These are phyloP conservation scores for Coemansia sp. DNA, from an alignment of 192 early-diverging fungal species.

Conservation along the genomic window DNA sequence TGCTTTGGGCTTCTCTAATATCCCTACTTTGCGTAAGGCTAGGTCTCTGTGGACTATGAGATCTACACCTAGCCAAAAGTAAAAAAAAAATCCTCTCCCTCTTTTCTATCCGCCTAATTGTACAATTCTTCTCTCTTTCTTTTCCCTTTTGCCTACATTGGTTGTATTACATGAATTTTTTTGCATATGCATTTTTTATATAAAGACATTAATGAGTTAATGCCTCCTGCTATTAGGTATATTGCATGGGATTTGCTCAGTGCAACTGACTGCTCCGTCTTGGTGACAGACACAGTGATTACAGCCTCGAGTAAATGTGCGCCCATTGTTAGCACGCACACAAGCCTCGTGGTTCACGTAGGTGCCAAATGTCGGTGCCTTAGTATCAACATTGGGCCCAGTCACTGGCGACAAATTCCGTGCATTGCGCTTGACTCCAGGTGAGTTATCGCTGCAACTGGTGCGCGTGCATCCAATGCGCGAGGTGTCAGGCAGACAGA, in stretches of 20 bases:
- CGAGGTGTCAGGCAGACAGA: constrained; percentile 43
- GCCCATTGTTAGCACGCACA: constrained; percentile 25
- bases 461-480: constrained; percentile 30
- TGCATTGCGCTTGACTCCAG: constrained; percentile 1
- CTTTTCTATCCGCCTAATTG: not conserved
- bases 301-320: constrained; percentile 9
- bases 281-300: constrained; percentile 33
- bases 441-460: not conserved
- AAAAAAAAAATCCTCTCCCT: not conserved
- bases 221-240: not conserved
- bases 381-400: not conserved
- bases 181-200: constrained; percentile 8
- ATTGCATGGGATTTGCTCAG: not conserved
- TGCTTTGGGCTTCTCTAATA: constrained; percentile 12
- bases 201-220: not conserved
- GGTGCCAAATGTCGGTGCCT: not conserved
- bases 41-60: constrained; percentile 41
- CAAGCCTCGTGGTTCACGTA: constrained; percentile 49
- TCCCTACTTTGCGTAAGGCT: constrained; percentile 39
- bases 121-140: not conserved
- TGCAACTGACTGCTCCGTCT: constrained; percentile 25
- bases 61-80: constrained; percentile 3
- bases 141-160: not conserved
- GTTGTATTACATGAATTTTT: constrained; percentile 1
- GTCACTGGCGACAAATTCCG: not conserved